Evolutionary conservation across 805 yeast species (phyloP).

Genomic region (Tetrapisispora iriomotensis): DNA sequence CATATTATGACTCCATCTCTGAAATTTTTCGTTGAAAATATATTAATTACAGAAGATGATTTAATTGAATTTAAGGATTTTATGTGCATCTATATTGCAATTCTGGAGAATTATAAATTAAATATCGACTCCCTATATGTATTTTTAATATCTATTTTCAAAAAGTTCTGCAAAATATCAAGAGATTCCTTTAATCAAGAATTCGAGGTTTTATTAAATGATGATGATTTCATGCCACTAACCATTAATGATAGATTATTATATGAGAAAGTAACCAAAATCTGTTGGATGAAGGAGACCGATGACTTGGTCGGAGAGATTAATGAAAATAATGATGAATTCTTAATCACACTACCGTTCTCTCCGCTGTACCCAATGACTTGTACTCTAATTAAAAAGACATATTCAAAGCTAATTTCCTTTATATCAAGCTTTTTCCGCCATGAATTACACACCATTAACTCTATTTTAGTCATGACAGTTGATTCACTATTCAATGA

Average conservation of each 20-base stretch:
- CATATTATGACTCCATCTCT: constrained; percentile 53
- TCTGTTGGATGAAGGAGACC: constrained; percentile 56
- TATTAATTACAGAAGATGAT: constrained; percentile 34
- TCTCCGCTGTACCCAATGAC: constrained; percentile 81
- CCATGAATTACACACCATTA: constrained; percentile 49
- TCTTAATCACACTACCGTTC: constrained; percentile 70
- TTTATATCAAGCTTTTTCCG: constrained; percentile 61
- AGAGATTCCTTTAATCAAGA: constrained; percentile 47
- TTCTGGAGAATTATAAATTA: constrained; percentile 64
- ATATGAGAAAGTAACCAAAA: constrained; percentile 51
- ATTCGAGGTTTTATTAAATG: constrained; percentile 52
- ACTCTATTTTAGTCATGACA: constrained; percentile 46
- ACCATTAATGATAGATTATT: constrained; percentile 49
- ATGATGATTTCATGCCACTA: constrained; percentile 87
- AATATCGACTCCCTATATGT: constrained; percentile 51
- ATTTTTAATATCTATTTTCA: constrained; percentile 48
- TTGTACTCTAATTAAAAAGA: constrained; percentile 62
- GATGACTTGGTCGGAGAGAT: constrained; percentile 22
- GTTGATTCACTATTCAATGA: constrained; percentile 62
- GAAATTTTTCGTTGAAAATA: constrained; percentile 35
- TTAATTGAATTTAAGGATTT: constrained; percentile 48
- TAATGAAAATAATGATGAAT: constrained; percentile 24
- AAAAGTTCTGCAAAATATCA: constrained; percentile 48
- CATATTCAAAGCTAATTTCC: constrained; percentile 50
- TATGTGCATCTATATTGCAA: constrained; percentile 62